Percentiles rank a stretch among this genome's conserved stretches.
Conservation (phyloP, 2,329 filamentous ascomycete species). For the Apiospora aurea region DNA sequence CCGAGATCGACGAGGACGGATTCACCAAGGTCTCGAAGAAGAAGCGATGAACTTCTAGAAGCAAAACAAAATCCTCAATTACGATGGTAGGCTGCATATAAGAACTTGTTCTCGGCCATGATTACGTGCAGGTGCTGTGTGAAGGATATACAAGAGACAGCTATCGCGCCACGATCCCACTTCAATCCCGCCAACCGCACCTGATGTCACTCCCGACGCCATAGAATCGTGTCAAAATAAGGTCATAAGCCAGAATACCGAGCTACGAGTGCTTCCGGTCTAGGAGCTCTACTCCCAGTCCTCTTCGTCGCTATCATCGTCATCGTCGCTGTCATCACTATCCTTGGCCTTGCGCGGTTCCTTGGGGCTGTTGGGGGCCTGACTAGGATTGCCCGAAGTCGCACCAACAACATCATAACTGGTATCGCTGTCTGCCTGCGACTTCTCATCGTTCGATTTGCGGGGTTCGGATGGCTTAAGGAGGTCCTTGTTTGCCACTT, state of each 20-base stretch:
- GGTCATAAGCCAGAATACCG: constrained; percentile 22
- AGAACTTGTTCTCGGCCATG: background rate
- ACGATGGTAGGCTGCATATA: constrained; percentile 1
- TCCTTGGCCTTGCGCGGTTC: constrained; percentile 63
- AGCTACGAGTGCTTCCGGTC: background rate
- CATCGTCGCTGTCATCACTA: constrained; percentile 52
- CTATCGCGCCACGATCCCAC: constrained; percentile 31
- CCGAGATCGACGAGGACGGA: constrained; percentile 81
- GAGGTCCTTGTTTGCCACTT: constrained; percentile 43
- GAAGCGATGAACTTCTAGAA: constrained; percentile 55
- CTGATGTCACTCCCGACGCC: constrained; percentile 32
- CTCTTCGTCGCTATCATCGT: constrained; percentile 72
- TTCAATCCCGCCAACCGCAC: constrained; percentile 31
- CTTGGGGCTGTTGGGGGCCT: constrained; percentile 73
- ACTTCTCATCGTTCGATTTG: constrained; percentile 86
- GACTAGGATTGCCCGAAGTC: constrained; percentile 77
- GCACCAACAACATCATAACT: constrained; percentile 94
- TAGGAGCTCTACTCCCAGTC: constrained; percentile 40
- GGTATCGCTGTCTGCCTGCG: constrained; percentile 89
- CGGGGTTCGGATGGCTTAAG: constrained; percentile 72
- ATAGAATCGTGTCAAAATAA: constrained; percentile 30
- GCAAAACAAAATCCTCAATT: constrained; percentile 24
- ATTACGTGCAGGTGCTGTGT: constrained; percentile 22
- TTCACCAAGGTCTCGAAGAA: constrained; percentile 79
- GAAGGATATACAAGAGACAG: constrained; percentile 36